These are phyloP conservation scores for Skeletonema grethae DNA, from an alignment of 108 stramenopile genomes.

Conservation along the genomic window DNA sequence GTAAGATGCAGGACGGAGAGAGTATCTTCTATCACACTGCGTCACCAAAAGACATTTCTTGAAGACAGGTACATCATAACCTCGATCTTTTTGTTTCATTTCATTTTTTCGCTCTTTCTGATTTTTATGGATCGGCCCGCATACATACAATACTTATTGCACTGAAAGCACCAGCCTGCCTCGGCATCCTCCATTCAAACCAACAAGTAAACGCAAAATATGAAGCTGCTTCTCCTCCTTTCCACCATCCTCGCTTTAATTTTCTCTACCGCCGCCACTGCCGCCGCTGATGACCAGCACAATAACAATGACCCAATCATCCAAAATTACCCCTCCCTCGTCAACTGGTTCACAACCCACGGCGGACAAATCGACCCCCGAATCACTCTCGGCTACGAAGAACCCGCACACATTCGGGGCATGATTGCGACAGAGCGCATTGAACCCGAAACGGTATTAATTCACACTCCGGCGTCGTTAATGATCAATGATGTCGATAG, in stretches of 20 bases:
- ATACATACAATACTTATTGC: too few species aligned
- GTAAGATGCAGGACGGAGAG: too few species aligned
- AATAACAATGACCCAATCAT: slow-evolving; percentile 6
- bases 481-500: not conserved
- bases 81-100: too few species aligned
- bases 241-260: not conserved
- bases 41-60: too few species aligned
- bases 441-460: slow-evolving; percentile 30
- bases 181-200: too few species aligned
- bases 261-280: not conserved
- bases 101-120: too few species aligned
- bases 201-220: not conserved
- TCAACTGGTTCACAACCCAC: slow-evolving; percentile 37
- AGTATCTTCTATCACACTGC: too few species aligned
- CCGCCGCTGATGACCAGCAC: not conserved
- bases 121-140: too few species aligned
- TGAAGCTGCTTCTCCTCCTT: not conserved
- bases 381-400: slow-evolving; percentile 42
- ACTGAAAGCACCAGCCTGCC: too few species aligned
- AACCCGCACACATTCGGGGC: slow-evolving; percentile 26
- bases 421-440: slow-evolving; percentile 41
- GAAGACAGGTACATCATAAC: too few species aligned
- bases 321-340: slow-evolving; percentile 36
- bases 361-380: slow-evolving; percentile 44
- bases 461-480: slow-evolving; percentile 31